These are phyloP conservation scores for Arabidopsis arenosa DNA, from an alignment of 345 rosid genomes.

Conservation along the genomic window DNA sequence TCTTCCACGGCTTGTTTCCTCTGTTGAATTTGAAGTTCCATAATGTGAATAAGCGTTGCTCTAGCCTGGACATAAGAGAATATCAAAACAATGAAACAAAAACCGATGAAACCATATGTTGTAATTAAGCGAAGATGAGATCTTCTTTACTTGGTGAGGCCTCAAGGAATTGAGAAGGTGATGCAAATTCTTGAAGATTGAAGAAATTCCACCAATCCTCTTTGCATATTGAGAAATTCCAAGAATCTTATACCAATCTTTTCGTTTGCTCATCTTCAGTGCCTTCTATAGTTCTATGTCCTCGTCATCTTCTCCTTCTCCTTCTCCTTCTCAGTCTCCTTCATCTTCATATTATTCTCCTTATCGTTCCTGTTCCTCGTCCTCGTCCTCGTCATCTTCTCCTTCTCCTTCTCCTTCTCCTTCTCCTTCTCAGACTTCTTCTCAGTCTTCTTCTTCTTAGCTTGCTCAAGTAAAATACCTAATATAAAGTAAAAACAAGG, in stretches of 20 bases:
- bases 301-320: too few relatives aligned
- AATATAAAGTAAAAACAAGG: too few relatives aligned
- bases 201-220: conserved; percentile 79
- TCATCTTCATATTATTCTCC: too few relatives aligned
- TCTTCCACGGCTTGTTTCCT: conserved; percentile 91
- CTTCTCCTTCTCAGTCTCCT: too few relatives aligned
- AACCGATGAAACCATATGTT: conserved; percentile 29
- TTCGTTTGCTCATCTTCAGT: conserved; percentile 91
- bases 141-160: conserved; percentile 71
- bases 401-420: too few relatives aligned
- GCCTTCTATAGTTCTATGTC: too few relatives aligned
- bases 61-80: conserved; percentile 60
- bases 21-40: conserved; percentile 84
- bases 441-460: too few relatives aligned
- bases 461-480: too few relatives aligned
- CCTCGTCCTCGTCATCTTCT: too few relatives aligned
- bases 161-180: conserved; percentile 87
- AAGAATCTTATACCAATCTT: conserved; percentile 95
- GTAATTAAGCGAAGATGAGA: neutral
- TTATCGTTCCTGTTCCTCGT: too few relatives aligned
- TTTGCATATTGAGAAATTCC: conserved; percentile 89
- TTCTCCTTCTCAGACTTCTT: too few relatives aligned
- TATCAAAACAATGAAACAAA: neutral
- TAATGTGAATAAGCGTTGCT: conserved; percentile 86
- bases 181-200: conserved; percentile 83